Conservation (phyloP, 768 basidiomycete genomes). For the Fomitopsis pulvina region DNA sequence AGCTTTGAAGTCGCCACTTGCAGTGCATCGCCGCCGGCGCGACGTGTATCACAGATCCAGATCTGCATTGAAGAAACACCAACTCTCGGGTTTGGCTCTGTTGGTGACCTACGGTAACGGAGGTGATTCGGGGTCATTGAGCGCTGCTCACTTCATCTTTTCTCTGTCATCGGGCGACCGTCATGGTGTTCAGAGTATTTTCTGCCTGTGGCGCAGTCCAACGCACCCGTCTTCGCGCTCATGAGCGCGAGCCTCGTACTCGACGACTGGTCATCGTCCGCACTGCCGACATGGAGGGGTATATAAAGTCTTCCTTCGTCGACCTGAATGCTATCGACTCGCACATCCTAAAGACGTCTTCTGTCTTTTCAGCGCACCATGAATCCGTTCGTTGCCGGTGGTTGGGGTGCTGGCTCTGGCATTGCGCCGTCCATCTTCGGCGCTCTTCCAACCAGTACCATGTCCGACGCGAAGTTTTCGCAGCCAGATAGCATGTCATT, state of each 20-base stretch:
- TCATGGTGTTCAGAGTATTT: no score
- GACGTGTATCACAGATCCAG: no score
- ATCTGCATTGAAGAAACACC: no score
- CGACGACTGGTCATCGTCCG: neutral
- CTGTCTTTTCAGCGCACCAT: slow-evolving; percentile 6
- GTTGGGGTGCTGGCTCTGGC: slow-evolving; percentile 16
- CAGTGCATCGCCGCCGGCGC: no score
- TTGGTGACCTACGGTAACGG: no score
- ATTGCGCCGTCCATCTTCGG: slow-evolving; percentile 51
- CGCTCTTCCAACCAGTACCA: slow-evolving; percentile 46
- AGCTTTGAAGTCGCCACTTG: no score
- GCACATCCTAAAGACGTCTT: neutral
- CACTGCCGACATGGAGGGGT: neutral
- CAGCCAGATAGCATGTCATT: slow-evolving; percentile 32
- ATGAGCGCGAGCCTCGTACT: neutral
- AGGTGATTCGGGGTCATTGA: no score
- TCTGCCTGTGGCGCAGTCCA: neutral
- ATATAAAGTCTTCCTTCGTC: neutral
- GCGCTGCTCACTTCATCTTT: no score
- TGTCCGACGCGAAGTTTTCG: slow-evolving; percentile 18
- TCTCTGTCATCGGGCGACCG: no score
- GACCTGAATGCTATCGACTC: neutral
- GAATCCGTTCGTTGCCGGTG: slow-evolving; percentile 23
- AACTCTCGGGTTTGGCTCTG: no score
- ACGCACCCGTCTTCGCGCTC: neutral